A percentile compares a stretch with the other conserved stretches of the same genome.
Conservation (phyloP, 2,329 filamentous ascomycete species). For the Exophiala calicioides region DNA sequence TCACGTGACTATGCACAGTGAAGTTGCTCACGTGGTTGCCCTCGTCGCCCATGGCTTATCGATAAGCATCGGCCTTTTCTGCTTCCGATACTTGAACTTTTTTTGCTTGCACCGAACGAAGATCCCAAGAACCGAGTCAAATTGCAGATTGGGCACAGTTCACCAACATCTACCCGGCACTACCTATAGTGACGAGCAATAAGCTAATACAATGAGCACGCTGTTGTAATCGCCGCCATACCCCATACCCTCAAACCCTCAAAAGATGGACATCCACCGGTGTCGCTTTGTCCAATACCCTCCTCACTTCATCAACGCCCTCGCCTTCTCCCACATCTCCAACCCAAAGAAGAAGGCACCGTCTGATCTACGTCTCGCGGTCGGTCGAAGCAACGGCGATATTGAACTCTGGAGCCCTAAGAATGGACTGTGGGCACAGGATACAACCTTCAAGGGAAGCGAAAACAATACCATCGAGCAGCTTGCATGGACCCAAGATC, state of each 20-base stretch:
- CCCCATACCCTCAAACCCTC: neutral
- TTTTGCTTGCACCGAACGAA: neutral
- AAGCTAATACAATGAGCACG: neutral
- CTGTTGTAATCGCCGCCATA: too few species aligned
- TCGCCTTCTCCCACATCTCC: constrained; percentile 83
- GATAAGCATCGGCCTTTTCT: neutral
- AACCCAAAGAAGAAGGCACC: constrained; percentile 54
- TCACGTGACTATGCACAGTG: too few species aligned
- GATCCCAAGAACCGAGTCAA: too few species aligned
- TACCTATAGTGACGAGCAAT: neutral
- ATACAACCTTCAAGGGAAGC: constrained; percentile 79
- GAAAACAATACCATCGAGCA: constrained; percentile 86
- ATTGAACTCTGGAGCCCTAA: constrained; percentile 97
- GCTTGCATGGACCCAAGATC: constrained; percentile 86
- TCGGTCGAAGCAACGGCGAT: constrained; percentile 91
- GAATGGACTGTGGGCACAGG: constrained; percentile 80
- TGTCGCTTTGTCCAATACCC: constrained; percentile 94
- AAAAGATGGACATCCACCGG: constrained; percentile 87
- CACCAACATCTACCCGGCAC: too few species aligned
- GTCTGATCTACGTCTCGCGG: constrained; percentile 70
- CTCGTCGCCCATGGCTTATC: too few species aligned
- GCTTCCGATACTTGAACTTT: neutral
- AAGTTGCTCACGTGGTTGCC: neutral
- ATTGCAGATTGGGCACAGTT: too few species aligned
- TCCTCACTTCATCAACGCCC: constrained; percentile 86